A percentile compares a stretch with the other conserved stretches of the same genome.
These are phyloP conservation scores for Aaosphaeria arxii DNA, from an alignment of 2,329 filamentous ascomycete species.

Conservation along the genomic window DNA sequence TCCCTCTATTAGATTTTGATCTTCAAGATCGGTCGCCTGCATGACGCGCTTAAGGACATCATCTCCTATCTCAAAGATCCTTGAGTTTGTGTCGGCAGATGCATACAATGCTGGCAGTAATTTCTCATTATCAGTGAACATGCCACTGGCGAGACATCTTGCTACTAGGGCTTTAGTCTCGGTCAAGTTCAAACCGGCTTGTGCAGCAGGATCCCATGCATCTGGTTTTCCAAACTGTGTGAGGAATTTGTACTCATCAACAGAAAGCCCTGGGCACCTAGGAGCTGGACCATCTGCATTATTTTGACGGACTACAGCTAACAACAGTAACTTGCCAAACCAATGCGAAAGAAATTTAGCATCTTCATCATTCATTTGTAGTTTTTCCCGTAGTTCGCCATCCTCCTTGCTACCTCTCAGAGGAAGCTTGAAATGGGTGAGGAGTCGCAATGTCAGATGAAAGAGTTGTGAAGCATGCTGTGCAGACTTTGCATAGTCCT, in stretches of 20 bases:
- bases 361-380: conserved; percentile 70
- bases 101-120: conserved; percentile 83
- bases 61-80: conserved; percentile 80
- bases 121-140: conserved; percentile 79
- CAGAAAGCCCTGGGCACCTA: conserved; percentile 60
- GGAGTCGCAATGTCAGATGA: conserved; percentile 74
- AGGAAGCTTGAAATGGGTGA: conserved; percentile 71
- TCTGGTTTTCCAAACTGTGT: conserved; percentile 64
- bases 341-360: conserved; percentile 70
- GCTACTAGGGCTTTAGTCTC: conserved; percentile 69
- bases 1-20: conserved; percentile 57
- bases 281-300: conserved; percentile 36
- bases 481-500: conserved; percentile 54
- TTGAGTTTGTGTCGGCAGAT: conserved; percentile 76
- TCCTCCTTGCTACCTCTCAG: conserved; percentile 78
- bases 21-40: conserved; percentile 68
- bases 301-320: conserved; percentile 45
- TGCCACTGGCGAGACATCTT: conserved; percentile 75
- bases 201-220: conserved; percentile 61
- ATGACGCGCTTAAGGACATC: conserved; percentile 80
- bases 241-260: conserved; percentile 67
- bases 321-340: conserved; percentile 74
- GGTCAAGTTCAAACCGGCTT: conserved; percentile 63
- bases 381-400: conserved; percentile 58
- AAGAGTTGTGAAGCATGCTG: conserved; percentile 67